These are phyloP conservation scores for Schizonepeta tenuifolia DNA, from an alignment of 257 asterid genomes.

Conservation along the genomic window DNA sequence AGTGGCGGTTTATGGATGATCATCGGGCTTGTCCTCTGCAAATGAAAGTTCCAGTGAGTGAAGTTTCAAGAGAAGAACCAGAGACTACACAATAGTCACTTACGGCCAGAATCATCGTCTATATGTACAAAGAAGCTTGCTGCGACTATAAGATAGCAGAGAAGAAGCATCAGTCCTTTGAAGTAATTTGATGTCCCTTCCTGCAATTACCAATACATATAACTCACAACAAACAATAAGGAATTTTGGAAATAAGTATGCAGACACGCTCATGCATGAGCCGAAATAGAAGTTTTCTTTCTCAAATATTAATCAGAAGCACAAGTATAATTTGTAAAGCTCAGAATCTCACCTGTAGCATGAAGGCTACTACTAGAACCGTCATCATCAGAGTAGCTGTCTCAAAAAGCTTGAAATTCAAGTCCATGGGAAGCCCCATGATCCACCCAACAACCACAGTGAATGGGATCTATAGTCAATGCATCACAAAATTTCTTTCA, in stretches of 20 bases:
- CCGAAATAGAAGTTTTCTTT: not conserved
- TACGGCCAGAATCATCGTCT: conserved; percentile 66
- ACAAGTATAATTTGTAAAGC: not conserved
- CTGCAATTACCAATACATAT: conserved; percentile 40
- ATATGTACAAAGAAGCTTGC: conserved; percentile 91
- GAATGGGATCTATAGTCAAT: conserved; percentile 64
- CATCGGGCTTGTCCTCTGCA: conserved; percentile 53
- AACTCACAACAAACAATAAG: not conserved
- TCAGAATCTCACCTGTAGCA: conserved; percentile 62
- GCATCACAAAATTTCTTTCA: not conserved
- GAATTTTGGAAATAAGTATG: not conserved
- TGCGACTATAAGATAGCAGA: conserved; percentile 86
- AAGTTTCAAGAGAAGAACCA: not conserved
- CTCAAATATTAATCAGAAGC: not conserved
- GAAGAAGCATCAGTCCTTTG: conserved; percentile 87
- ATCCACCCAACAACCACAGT: conserved; percentile 82
- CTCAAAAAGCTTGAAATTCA: conserved; percentile 80
- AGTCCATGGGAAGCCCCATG: conserved; percentile 73
- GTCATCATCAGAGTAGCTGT: conserved; percentile 79
- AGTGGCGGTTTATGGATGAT: conserved; percentile 20
- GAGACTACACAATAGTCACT: conserved; percentile 42
- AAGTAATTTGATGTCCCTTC: conserved; percentile 95
- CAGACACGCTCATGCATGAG: not conserved
- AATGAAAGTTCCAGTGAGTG: not conserved
- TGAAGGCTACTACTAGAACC: conserved; percentile 76